phyloP scores from a whole-genome alignment of 2,329 filamentous ascomycete species.

The Tolypocladium paradoxum region DNA sequence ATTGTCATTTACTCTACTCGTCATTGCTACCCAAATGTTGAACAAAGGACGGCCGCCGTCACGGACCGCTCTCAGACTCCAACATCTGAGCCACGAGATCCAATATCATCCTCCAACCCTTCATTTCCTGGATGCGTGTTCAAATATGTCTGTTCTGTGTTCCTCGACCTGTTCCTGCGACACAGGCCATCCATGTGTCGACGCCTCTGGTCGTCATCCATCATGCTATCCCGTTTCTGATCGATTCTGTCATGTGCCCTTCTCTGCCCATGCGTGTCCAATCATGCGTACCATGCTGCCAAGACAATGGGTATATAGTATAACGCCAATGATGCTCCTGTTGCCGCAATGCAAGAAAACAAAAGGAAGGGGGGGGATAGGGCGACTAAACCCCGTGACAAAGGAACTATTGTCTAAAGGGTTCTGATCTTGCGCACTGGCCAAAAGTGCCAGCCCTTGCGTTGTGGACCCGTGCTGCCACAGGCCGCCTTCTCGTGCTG shows the following conservation, averaged over 20 bases:
- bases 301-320: not conserved
- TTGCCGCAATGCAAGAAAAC: not conserved
- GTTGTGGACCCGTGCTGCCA: conserved; percentile 5
- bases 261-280: not conserved
- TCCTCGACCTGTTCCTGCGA: not conserved
- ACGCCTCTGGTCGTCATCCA: not conserved
- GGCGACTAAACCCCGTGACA: not conserved
- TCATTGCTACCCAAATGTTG: no score
- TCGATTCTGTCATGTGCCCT: not conserved
- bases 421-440: conserved; percentile 14
- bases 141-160: not conserved
- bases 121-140: not conserved
- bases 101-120: no score
- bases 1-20: no score
- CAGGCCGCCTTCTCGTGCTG: conserved; percentile 13
- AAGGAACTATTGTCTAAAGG: not conserved
- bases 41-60: no score
- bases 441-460: conserved; percentile 19
- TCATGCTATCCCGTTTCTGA: not conserved
- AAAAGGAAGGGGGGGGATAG: not conserved
- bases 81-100: no score
- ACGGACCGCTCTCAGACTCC: no score
- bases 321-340: not conserved
- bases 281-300: not conserved
- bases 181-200: not conserved